These are phyloP conservation scores for Voacanga thouarsii DNA, from an alignment of 257 asterid genomes.

Conservation along the genomic window DNA sequence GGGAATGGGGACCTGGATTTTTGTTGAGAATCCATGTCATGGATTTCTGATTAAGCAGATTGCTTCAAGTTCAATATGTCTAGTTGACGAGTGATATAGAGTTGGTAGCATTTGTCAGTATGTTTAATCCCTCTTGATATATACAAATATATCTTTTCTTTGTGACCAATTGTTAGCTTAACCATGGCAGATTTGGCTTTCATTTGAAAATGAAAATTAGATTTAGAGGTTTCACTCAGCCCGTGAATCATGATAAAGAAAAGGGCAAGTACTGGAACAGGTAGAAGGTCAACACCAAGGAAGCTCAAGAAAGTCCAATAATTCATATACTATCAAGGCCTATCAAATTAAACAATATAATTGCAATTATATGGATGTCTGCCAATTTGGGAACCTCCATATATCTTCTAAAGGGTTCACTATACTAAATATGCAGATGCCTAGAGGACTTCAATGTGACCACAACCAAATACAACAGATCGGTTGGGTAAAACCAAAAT, in stretches of 20 bases:
- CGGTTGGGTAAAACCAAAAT: too few species aligned
- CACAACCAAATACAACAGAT: too few species aligned
- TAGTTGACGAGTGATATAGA: neutral
- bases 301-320: constrained; percentile 1
- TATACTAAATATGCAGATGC: too few species aligned
- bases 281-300: constrained; percentile 9
- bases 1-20: constrained; percentile 25
- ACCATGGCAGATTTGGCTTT: neutral
- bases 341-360: too few species aligned
- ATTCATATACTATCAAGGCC: neutral
- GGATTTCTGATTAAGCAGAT: neutral
- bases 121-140: too few species aligned
- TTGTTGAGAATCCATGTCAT: constrained; percentile 25
- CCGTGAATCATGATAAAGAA: neutral
- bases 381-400: too few species aligned
- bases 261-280: neutral
- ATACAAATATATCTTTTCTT: too few species aligned
- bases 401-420: too few species aligned
- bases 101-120: neutral
- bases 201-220: neutral
- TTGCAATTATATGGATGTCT: too few species aligned
- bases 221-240: neutral
- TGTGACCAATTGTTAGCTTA: neutral
- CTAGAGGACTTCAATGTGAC: too few species aligned
- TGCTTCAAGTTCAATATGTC: constrained; percentile 19